These are phyloP conservation scores for Austropuccinia psidii DNA, from an alignment of 1,284 basidiomycete genomes.

Conservation along the genomic window DNA sequence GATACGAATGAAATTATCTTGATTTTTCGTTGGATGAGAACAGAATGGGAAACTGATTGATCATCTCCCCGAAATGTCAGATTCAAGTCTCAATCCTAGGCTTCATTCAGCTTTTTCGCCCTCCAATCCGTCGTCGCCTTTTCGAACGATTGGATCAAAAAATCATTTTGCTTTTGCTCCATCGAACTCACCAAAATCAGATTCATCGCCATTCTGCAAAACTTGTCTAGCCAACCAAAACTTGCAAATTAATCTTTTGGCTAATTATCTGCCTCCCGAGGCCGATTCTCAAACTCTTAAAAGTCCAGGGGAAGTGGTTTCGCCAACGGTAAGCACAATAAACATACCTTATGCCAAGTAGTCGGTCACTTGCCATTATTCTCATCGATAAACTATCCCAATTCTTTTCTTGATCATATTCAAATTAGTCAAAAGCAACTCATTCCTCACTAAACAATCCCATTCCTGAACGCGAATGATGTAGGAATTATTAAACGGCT, in stretches of 20 bases:
- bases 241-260: conserved; percentile 71
- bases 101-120: conserved; percentile 11
- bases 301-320: neutral
- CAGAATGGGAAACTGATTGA: conserved; percentile 34
- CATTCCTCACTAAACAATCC: neutral
- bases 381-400: neutral
- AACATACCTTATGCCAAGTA: neutral
- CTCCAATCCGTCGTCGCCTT: conserved; percentile 1
- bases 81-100: conserved; percentile 18
- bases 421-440: too few species aligned
- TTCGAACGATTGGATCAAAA: neutral
- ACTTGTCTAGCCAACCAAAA: conserved; percentile 82
- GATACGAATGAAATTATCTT: neutral
- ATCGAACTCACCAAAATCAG: neutral
- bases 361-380: conserved; percentile 50
- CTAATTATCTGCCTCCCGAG: conserved; percentile 66
- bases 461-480: neutral
- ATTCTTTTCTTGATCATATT: conserved; percentile 21
- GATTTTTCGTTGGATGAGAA: neutral
- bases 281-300: neutral
- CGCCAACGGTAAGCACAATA: conserved; percentile 5
- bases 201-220: conserved; percentile 62
- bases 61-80: conserved; percentile 27
- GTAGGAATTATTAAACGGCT: conserved; percentile 55
- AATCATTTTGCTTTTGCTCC: neutral